Evolutionary conservation across 2,329 filamentous ascomycete species (phyloP).

Genomic region (Zymoseptoria crescenta): DNA sequence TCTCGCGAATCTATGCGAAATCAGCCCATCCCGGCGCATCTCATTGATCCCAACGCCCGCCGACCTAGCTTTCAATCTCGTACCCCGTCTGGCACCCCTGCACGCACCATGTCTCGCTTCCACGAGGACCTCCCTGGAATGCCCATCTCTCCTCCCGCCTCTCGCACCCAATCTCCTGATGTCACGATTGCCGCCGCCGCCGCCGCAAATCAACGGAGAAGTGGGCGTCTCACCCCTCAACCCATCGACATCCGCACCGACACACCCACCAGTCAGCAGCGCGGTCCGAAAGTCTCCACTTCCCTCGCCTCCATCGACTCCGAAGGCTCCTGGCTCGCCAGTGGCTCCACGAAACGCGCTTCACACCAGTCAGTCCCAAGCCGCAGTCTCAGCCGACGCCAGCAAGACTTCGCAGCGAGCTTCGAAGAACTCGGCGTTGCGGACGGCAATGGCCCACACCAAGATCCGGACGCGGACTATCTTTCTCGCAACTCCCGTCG

Average conservation of each 20-base stretch:
- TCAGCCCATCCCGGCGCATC: constrained; percentile 45
- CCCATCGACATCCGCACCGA: constrained; percentile 25
- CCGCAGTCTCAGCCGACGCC: constrained; percentile 37
- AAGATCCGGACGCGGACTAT: constrained; percentile 61
- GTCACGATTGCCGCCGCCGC: constrained; percentile 39
- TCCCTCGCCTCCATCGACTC: constrained; percentile 92
- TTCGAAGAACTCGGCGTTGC: constrained; percentile 55
- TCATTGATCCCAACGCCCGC: constrained; percentile 32
- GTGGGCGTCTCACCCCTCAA: constrained; percentile 22
- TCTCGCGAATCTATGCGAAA: constrained; percentile 77
- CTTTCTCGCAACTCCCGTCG: constrained; percentile 32
- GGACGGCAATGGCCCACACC: constrained; percentile 27
- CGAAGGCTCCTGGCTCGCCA: constrained; percentile 83
- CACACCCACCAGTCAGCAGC: constrained; percentile 30
- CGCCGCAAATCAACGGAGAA: constrained; percentile 34
- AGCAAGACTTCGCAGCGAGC: constrained; percentile 47
- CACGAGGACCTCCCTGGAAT: constrained; percentile 84
- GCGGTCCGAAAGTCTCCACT: constrained; percentile 52
- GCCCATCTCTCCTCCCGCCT: constrained; percentile 71
- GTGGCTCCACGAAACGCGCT: constrained; percentile 52
- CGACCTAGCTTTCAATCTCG: constrained; percentile 31
- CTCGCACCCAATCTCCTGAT: constrained; percentile 70
- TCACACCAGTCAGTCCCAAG: constrained; percentile 39
- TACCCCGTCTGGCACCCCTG: constrained; percentile 52
- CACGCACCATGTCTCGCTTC: constrained; percentile 83